These are phyloP conservation scores for Creolimax fragrantissima DNA, from an alignment of 78 protist genomes.

Conservation along the genomic window DNA sequence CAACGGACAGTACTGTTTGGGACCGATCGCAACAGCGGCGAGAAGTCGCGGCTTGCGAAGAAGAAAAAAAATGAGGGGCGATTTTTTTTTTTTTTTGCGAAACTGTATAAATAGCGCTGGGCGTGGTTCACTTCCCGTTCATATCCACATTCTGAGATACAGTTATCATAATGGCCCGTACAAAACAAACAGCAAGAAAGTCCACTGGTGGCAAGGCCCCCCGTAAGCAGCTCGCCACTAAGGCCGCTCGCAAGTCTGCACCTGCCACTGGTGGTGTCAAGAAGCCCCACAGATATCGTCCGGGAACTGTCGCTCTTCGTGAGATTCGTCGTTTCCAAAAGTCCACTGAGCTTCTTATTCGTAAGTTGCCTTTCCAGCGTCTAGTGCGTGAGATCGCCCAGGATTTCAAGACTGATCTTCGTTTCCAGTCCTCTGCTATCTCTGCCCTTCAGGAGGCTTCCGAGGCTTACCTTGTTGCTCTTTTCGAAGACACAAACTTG, in stretches of 20 bases:
- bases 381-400: slow-evolving; percentile 63
- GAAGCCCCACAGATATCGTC: slow-evolving; percentile 81
- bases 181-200: slow-evolving; percentile 92
- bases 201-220: slow-evolving; percentile 91
- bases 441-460: slow-evolving; percentile 61
- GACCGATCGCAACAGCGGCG: no score
- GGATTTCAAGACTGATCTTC: slow-evolving; percentile 43
- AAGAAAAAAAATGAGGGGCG: no score
- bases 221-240: slow-evolving; percentile 63
- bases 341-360: slow-evolving; percentile 75
- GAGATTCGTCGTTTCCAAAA: slow-evolving; percentile 73
- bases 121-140: no score
- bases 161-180: slow-evolving; percentile 73
- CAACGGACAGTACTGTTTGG: no score
- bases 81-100: no score
- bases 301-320: slow-evolving; percentile 80
- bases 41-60: no score
- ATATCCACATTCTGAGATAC: neutral
- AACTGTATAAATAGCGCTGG: no score
- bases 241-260: slow-evolving; percentile 76
- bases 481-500: slow-evolving; percentile 69
- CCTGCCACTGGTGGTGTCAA: slow-evolving; percentile 70
- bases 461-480: slow-evolving; percentile 59
- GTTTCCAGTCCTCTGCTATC: slow-evolving; percentile 52
- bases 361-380: slow-evolving; percentile 82